A percentile compares a stretch with the other conserved stretches of the same genome.
phyloP scores from a whole-genome alignment of 805 yeast genomes.

The Yarrowia sp. region DNA sequence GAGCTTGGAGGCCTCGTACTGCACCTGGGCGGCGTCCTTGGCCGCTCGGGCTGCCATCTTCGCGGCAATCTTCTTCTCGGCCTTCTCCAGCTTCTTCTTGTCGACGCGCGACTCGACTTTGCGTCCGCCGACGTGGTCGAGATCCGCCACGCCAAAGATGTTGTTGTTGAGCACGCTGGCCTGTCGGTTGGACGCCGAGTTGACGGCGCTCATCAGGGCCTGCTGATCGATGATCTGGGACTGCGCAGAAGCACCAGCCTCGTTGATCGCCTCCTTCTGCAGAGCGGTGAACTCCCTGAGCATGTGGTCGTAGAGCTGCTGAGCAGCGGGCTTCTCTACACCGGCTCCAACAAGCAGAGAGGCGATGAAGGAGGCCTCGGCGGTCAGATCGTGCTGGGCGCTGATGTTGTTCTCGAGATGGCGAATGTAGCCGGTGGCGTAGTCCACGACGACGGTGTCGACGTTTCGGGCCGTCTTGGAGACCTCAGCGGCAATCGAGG shows the following conservation, averaged over 20 bases:
- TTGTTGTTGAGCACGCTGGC: slow-evolving; percentile 71
- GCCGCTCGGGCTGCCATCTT: slow-evolving; percentile 81
- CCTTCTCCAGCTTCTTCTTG: slow-evolving; percentile 93
- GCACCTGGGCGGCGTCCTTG: slow-evolving; percentile 40
- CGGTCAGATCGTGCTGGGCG: slow-evolving; percentile 62
- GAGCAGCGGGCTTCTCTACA: slow-evolving; percentile 59
- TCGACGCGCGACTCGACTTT: slow-evolving; percentile 92
- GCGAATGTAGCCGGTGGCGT: slow-evolving; percentile 84
- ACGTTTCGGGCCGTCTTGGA: slow-evolving; percentile 84
- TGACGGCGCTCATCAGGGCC: slow-evolving; percentile 57
- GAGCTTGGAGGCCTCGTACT: slow-evolving; percentile 78
- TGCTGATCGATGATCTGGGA: slow-evolving; percentile 73
- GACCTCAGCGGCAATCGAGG: slow-evolving; percentile 47
- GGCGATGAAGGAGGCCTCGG: slow-evolving; percentile 67
- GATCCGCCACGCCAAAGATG: slow-evolving; percentile 77
- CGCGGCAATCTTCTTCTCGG: slow-evolving; percentile 95
- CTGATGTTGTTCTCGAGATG: slow-evolving; percentile 75
- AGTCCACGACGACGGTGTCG: slow-evolving; percentile 85
- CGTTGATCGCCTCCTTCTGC: slow-evolving; percentile 68
- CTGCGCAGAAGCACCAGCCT: slow-evolving; percentile 75
- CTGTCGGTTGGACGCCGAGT: slow-evolving; percentile 50
- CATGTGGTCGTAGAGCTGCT: slow-evolving; percentile 51
- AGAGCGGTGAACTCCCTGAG: slow-evolving; percentile 48
- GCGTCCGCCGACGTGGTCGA: slow-evolving; percentile 82
- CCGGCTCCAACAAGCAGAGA: slow-evolving; percentile 78